These are phyloP conservation scores for Dioscorea zingiberensis DNA, from an alignment of 106 monocot genomes.

Conservation along the genomic window DNA sequence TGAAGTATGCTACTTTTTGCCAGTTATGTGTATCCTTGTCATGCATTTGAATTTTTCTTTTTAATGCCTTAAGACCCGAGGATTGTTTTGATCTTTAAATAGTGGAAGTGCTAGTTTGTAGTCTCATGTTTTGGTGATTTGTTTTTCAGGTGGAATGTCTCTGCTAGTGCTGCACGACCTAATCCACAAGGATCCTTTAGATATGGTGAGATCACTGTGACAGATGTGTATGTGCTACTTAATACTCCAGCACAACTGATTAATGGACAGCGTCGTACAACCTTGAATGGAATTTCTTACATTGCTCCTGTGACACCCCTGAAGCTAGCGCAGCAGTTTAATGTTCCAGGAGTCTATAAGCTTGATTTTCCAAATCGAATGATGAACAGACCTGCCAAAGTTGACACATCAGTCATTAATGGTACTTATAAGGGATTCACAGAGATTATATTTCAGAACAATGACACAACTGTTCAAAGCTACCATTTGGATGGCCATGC, in stretches of 20 bases:
- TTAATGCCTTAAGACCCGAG: too few species aligned
- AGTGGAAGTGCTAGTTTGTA: background rate
- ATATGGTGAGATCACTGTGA: conserved; percentile 91
- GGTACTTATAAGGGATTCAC: conserved; percentile 88
- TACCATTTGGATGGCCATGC: conserved; percentile 98
- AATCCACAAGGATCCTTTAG: conserved; percentile 96
- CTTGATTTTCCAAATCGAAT: conserved; percentile 83
- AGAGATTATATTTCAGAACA: conserved; percentile 97
- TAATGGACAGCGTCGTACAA: conserved; percentile 53
- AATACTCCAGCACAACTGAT: conserved; percentile 64
- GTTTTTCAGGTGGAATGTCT: conserved; percentile 81
- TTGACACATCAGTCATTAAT: conserved; percentile 91
- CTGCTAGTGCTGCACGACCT: conserved; percentile 90
- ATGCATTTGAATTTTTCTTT: too few species aligned
- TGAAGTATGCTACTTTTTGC: background rate
- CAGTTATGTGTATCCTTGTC: too few species aligned
- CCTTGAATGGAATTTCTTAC: conserved; percentile 94
- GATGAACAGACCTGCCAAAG: conserved; percentile 81
- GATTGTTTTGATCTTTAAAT: too few species aligned
- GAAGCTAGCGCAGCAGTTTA: conserved; percentile 85
- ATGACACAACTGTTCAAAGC: conserved; percentile 65
- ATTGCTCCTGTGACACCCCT: conserved; percentile 79
- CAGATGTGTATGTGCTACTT: conserved; percentile 75
- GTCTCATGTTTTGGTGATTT: background rate
- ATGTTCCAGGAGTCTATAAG: conserved; percentile 86